These are phyloP conservation scores for Helicostylum pulchrum DNA, from an alignment of 192 early-diverging fungal species.

Conservation along the genomic window DNA sequence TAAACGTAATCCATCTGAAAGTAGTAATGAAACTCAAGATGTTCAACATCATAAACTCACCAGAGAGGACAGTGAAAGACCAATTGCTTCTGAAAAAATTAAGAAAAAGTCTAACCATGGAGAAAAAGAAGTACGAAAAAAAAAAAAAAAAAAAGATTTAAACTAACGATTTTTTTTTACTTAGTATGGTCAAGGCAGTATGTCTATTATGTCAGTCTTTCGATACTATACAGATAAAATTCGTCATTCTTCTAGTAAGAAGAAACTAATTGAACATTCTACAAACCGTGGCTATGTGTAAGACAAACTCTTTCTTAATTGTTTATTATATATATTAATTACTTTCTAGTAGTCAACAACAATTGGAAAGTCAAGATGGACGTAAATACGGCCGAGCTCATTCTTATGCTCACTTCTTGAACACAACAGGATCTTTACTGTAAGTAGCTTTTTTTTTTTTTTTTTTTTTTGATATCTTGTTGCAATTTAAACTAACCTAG, in stretches of 20 bases:
- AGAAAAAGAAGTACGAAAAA: conserved; percentile 14
- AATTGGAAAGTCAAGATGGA: conserved; percentile 26
- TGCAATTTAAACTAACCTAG: neutral
- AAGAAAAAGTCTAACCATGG: conserved; percentile 31
- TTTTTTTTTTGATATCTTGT: too few relatives aligned
- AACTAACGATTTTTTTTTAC: neutral
- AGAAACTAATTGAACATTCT: conserved; percentile 2
- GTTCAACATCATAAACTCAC: conserved; percentile 36
- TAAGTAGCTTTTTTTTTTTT: too few relatives aligned
- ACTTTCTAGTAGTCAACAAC: conserved; percentile 20
- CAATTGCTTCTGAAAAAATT: conserved; percentile 39
- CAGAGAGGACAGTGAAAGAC: conserved; percentile 33
- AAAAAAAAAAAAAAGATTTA: neutral
- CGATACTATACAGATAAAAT: conserved; percentile 40
- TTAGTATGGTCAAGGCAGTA: conserved; percentile 6
- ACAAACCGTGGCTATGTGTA: conserved; percentile 37
- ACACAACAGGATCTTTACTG: conserved; percentile 48
- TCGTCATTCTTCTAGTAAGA: conserved; percentile 25
- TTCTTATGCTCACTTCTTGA: conserved; percentile 54
- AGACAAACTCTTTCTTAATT: too few relatives aligned
- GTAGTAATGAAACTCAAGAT: neutral
- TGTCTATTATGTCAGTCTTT: conserved; percentile 33
- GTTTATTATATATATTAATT: neutral
- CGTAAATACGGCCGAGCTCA: conserved; percentile 36
- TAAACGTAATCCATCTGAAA: conserved; percentile 15